Conservation (phyloP, 2,329 filamentous ascomycete genomes). For the Lachnellula arida region DNA sequence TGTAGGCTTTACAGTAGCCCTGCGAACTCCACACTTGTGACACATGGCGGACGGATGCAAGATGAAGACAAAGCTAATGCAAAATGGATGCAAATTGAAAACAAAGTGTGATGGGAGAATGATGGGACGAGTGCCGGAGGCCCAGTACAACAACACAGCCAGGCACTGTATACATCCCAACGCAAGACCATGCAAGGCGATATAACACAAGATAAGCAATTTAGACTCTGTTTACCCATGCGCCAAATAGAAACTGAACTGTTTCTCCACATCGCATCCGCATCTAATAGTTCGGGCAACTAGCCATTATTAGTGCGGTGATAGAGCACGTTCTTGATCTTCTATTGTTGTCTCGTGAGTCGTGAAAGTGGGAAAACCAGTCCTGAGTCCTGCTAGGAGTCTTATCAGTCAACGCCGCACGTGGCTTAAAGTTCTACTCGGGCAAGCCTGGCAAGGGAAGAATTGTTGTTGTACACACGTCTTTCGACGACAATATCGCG, state of each 20-base stretch:
- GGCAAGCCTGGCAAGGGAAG: too few species aligned
- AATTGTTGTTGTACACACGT: background rate
- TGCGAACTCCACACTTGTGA: background rate
- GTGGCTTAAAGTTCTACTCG: conserved; percentile 1
- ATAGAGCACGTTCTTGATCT: background rate
- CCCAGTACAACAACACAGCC: too few species aligned
- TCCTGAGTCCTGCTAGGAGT: too few species aligned
- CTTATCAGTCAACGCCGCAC: background rate
- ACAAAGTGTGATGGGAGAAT: too few species aligned
- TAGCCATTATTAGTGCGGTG: background rate
- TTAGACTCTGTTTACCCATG: background rate
- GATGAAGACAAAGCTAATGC: too few species aligned
- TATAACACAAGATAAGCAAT: background rate
- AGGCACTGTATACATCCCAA: background rate
- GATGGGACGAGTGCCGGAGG: too few species aligned
- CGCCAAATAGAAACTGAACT: background rate
- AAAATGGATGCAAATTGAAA: too few species aligned
- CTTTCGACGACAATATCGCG: conserved; percentile 6
- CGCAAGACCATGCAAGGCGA: background rate
- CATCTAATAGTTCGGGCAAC: background rate
- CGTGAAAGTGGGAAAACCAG: too few species aligned
- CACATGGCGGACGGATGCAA: too few species aligned
- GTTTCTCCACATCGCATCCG: background rate
- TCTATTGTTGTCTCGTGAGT: background rate
- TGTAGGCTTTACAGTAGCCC: too few species aligned